Conservation (phyloP, 1,284 basidiomycete species). For the Pholiota adiposa region DNA sequence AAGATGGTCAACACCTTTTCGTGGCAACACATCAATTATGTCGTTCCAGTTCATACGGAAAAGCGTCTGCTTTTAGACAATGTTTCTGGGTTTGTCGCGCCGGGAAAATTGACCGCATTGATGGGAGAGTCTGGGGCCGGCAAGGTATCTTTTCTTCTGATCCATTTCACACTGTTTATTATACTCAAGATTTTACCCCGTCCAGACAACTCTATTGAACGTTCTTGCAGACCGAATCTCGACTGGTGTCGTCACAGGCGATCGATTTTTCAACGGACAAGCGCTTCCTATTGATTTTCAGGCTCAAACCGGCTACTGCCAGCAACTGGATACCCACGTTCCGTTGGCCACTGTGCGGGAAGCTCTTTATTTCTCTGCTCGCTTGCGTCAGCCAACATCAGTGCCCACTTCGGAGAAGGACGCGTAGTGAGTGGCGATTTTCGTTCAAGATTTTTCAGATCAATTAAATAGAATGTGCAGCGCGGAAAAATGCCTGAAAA, state of each 20-base stretch:
- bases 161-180: not conserved
- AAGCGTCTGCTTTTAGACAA: conserved; percentile 72
- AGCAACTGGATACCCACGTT: conserved; percentile 84
- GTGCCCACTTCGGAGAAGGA: conserved; percentile 77
- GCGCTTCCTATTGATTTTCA: conserved; percentile 77
- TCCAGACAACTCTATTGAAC: conserved; percentile 79
- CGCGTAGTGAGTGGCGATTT: conserved; percentile 57
- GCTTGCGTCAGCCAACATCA: conserved; percentile 75
- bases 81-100: conserved; percentile 83
- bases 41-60: conserved; percentile 61
- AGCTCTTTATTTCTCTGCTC: conserved; percentile 82
- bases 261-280: conserved; percentile 80
- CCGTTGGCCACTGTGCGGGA: conserved; percentile 81
- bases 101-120: conserved; percentile 77
- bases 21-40: conserved; percentile 67
- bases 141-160: conserved; percentile 49
- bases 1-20: conserved; percentile 56
- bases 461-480: conserved; percentile 34
- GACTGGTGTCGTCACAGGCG: conserved; percentile 82
- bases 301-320: conserved; percentile 76
- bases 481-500: conserved; percentile 78
- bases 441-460: not conserved
- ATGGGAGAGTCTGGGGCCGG: conserved; percentile 86
- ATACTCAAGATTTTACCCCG: conserved; percentile 22
- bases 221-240: conserved; percentile 82